Conservation (phyloP, 352 stramenopile genomes). For the Phytophthora pisi region DNA sequence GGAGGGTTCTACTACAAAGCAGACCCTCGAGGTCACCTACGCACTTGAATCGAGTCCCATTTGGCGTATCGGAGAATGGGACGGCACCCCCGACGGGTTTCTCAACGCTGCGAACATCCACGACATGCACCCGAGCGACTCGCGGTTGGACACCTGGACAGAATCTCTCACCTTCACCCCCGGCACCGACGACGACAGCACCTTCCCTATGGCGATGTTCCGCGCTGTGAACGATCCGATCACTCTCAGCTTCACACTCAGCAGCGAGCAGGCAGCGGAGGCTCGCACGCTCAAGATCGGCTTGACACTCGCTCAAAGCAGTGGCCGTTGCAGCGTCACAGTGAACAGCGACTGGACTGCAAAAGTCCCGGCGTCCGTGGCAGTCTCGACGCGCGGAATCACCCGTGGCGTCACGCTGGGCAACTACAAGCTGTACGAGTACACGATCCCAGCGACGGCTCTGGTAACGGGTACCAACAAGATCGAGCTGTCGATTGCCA, state of each 20-base stretch:
- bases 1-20: slow-evolving; percentile 11
- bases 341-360: slow-evolving; percentile 49
- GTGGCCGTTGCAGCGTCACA: slow-evolving; percentile 35
- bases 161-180: slow-evolving; percentile 30
- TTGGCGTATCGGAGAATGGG: slow-evolving; percentile 58
- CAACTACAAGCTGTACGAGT: slow-evolving; percentile 58
- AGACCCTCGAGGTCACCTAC: slow-evolving; percentile 36
- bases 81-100: slow-evolving; percentile 53
- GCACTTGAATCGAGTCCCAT: slow-evolving; percentile 27
- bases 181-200: slow-evolving; percentile 22
- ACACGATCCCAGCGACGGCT: slow-evolving; percentile 39
- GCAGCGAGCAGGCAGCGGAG: slow-evolving; percentile 20
- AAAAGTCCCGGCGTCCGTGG: slow-evolving; percentile 25
- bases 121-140: slow-evolving; percentile 59
- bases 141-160: slow-evolving; percentile 34
- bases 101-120: slow-evolving; percentile 59
- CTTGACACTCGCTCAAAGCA: slow-evolving; percentile 47
- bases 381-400: slow-evolving; percentile 50
- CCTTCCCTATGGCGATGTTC: slow-evolving; percentile 58
- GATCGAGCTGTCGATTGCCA: slow-evolving; percentile 43
- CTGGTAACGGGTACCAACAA: slow-evolving; percentile 39
- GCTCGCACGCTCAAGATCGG: slow-evolving; percentile 44
- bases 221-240: slow-evolving; percentile 50
- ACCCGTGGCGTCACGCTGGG: slow-evolving; percentile 48
- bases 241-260: slow-evolving; percentile 41